phyloP scores from a whole-genome alignment of 805 yeast species.

The Kodamaea nitidulidarum region DNA sequence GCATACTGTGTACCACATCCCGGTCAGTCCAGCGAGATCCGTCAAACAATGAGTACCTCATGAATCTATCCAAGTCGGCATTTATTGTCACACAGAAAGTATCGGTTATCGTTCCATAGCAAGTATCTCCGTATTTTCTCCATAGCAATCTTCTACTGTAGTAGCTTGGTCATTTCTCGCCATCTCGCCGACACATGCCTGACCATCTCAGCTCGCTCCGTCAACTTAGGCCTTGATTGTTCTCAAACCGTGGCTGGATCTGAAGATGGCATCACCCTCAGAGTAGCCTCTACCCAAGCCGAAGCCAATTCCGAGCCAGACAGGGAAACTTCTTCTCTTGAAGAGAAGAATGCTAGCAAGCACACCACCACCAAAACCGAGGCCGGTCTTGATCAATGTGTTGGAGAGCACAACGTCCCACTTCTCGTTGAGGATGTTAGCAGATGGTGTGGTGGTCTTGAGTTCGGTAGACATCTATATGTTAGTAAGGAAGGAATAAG shows the following conservation, averaged over 20 bases:
- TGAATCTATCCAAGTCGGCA: too few species aligned
- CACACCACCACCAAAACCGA: slow-evolving; percentile 96
- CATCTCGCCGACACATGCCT: neutral
- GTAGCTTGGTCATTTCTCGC: too few species aligned
- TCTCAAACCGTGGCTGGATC: slow-evolving; percentile 75
- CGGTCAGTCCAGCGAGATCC: neutral
- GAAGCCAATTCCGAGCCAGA: slow-evolving; percentile 95
- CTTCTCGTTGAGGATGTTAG: slow-evolving; percentile 59
- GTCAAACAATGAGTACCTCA: too few species aligned
- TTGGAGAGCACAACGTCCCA: slow-evolving; percentile 98
- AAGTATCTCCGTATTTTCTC: too few species aligned
- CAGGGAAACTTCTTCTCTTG: slow-evolving; percentile 95
- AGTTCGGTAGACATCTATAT: slow-evolving; percentile 31
- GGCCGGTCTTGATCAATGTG: slow-evolving; percentile 88
- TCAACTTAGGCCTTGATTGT: slow-evolving; percentile 55
- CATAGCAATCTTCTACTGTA: too few species aligned
- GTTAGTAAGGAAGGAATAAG: slow-evolving; percentile 3
- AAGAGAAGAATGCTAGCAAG: slow-evolving; percentile 84
- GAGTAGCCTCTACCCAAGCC: slow-evolving; percentile 98
- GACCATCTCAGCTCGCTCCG: too few species aligned
- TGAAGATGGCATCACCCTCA: slow-evolving; percentile 96
- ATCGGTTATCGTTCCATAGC: too few species aligned
- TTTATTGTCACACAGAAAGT: too few species aligned
- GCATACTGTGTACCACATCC: neutral
- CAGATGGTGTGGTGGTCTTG: slow-evolving; percentile 41